phyloP scores from a whole-genome alignment of 2,329 filamentous ascomycete genomes.

The Ophiostoma sp. region DNA sequence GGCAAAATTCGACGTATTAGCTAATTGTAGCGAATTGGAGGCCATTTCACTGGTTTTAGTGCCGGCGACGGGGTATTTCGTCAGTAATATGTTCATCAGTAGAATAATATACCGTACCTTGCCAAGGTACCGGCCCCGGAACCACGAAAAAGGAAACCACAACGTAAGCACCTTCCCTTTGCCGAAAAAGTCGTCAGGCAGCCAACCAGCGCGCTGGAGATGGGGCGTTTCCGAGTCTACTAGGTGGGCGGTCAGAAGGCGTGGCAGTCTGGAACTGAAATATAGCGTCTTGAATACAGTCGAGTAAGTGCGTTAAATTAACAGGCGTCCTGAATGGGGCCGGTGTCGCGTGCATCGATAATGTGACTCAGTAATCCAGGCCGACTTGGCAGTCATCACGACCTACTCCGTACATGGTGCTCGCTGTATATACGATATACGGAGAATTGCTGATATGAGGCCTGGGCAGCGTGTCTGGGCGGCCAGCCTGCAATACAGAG shows the following conservation, averaged over 20 bases:
- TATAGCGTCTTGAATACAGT: background rate
- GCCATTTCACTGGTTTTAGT: background rate
- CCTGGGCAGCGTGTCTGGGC: background rate
- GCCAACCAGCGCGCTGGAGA: slow-evolving; percentile 17
- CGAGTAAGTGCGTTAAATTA: background rate
- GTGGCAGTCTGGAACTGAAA: background rate
- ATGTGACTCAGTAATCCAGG: background rate
- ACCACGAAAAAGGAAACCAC: slow-evolving; percentile 8
- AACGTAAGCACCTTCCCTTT: slow-evolving; percentile 1
- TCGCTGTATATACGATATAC: background rate
- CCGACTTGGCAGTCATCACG: background rate
- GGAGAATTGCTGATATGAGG: background rate
- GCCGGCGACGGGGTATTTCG: background rate
- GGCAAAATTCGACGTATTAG: background rate
- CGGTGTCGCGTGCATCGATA: background rate
- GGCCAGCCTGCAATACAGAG: background rate
- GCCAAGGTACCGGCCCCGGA: background rate
- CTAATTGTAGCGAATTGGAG: background rate
- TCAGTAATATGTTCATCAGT: background rate
- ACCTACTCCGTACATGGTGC: background rate
- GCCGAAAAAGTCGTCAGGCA: slow-evolving; percentile 17
- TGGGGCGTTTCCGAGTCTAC: background rate
- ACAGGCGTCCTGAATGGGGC: background rate
- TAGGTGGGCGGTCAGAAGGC: background rate
- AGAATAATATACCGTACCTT: background rate